A percentile compares a stretch with the other conserved stretches of the same genome.
Evolutionary conservation across 306 rosid species (phyloP).

Genomic region (Lablab purpureus): DNA sequence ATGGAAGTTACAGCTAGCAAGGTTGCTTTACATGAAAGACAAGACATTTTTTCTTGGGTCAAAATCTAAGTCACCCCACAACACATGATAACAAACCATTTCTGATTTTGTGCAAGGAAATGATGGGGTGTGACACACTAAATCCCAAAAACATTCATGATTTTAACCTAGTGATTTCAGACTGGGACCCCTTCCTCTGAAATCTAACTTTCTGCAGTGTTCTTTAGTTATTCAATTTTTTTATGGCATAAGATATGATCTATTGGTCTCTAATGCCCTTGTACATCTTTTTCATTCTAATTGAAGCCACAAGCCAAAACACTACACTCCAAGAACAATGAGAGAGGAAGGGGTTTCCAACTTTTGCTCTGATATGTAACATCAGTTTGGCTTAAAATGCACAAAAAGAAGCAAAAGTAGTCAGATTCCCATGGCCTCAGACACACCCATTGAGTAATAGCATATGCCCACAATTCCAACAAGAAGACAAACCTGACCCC

Average conservation of each 20-base stretch:
- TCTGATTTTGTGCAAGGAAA: conserved; percentile 21
- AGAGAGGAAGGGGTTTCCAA: conserved; percentile 18
- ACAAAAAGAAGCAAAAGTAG: conserved; percentile 64
- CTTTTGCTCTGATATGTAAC: conserved; percentile 45
- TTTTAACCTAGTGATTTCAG: conserved; percentile 54
- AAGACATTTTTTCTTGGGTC: conserved; percentile 41
- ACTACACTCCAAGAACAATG: conserved; percentile 41
- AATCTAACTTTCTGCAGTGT: conserved; percentile 48
- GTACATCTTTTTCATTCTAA: conserved; percentile 28
- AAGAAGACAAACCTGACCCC: conserved; percentile 71
- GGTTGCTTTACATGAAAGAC: conserved; percentile 56
- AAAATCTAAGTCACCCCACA: conserved; percentile 54
- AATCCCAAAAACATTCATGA: conserved; percentile 49
- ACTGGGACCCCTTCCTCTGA: conserved; percentile 51
- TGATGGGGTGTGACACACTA: conserved; percentile 25
- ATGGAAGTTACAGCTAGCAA: conserved; percentile 30
- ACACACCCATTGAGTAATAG: conserved; percentile 46
- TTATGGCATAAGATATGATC: not conserved
- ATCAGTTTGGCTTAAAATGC: conserved; percentile 54
- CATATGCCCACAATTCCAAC: conserved; percentile 65
- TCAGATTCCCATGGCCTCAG: conserved; percentile 59
- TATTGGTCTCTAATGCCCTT: not conserved
- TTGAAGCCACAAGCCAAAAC: conserved; percentile 50
- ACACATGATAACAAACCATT: conserved; percentile 42
- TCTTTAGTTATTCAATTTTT: not conserved